A percentile compares a stretch with the other conserved stretches of the same genome.
These are phyloP conservation scores for Eimeria acervulina DNA, from an alignment of 169 alveolate genomes.

Conservation along the genomic window DNA sequence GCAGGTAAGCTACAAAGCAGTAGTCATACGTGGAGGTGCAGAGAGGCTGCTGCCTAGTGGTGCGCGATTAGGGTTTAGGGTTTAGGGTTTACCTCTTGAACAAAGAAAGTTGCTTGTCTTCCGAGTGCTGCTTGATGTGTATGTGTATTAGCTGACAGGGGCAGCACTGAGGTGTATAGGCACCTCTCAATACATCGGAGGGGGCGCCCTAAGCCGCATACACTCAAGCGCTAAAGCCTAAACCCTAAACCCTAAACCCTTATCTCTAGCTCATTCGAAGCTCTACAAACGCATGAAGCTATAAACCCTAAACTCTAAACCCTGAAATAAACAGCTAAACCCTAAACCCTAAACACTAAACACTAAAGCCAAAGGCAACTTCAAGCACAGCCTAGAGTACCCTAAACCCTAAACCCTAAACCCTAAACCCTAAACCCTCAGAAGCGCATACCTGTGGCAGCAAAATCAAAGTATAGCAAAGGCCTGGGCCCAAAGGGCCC, in stretches of 20 bases:
- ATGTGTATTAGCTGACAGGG: slow-evolving; percentile 86
- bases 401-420: slow-evolving; percentile 15
- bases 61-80: neutral
- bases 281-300: neutral
- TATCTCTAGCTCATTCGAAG: no score
- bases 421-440: neutral
- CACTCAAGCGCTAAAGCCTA: slow-evolving; percentile 3
- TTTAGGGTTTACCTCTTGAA: slow-evolving; percentile 60
- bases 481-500: slow-evolving; percentile 76
- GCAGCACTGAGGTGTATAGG: slow-evolving; percentile 58
- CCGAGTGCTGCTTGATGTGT: slow-evolving; percentile 85
- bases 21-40: no score
- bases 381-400: no score
- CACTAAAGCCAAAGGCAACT: no score
- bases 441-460: slow-evolving; percentile 49
- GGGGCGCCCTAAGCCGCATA: slow-evolving; percentile 80
- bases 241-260: slow-evolving; percentile 13
- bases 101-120: slow-evolving; percentile 80
- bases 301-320: slow-evolving; percentile 6
- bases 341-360: slow-evolving; percentile 24
- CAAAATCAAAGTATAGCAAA: slow-evolving; percentile 72
- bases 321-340: slow-evolving; percentile 17
- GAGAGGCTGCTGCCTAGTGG: no score
- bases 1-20: neutral
- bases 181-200: slow-evolving; percentile 78